Base-by-base conservation (phyloP, 371 early-diverging fungal species). In the Syncephalastrum monosporum region DNA sequence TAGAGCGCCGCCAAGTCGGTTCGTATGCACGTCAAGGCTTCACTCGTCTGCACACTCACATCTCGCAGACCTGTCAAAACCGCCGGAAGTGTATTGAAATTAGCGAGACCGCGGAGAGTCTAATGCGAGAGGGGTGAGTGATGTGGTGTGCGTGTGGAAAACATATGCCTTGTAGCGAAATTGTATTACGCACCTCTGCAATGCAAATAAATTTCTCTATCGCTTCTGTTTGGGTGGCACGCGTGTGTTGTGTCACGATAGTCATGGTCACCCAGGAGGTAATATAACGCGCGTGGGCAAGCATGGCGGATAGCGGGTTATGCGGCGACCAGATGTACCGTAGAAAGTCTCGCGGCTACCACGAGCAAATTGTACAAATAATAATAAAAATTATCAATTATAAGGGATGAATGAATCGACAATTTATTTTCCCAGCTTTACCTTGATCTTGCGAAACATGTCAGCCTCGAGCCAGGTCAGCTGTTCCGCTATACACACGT, bases 231-330 rank as follows among this genome's bases (percentile, higher is more conserved):
- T 86, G 72, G 53, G 73, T 67, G 43, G 71, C 82, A 47, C 80
- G 59, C 50, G 79, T 73, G n/a, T 78, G 55, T 47, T 83, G 85
- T 41, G 69, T 68, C 5, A 84, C 58, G 24, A 86, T 74, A 65
- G 83, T 78, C 15, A 84, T 83, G 3, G 77, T 77, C 12, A 82
- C 82, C 87, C 87, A 86, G 8, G 73, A 69, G 5, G 81, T 78
- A 41, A 82, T 74, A 50, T 72, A 79, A 54, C 79, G 77, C 21
- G 77, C 76, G 43, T 80, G 81, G 3, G 77, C 65, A 10, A 82
- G 75, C 8, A 76, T 78, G 14, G 79, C 77, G 13, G 50, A 16
- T 2, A 59, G 57, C 23, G 45, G 33, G 5, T 57, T 43, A 42
- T 52, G 27, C 41, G 27, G 55, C 42, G 68, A 66, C 82, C 81